Conservation (phyloP, 176 grass and related monocot species). For the Juncus inflexus region DNA sequence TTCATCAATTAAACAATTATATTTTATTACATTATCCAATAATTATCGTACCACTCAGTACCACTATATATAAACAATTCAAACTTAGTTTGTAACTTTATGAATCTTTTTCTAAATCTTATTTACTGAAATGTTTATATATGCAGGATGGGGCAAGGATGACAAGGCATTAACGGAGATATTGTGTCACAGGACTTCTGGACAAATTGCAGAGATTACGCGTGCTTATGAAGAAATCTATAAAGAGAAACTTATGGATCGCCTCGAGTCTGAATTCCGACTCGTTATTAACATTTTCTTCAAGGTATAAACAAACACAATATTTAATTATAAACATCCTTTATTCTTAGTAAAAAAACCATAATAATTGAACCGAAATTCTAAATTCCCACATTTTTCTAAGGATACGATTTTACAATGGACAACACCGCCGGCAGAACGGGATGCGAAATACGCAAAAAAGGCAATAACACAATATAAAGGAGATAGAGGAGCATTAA, state of each 20-base stretch:
- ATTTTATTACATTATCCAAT: background rate
- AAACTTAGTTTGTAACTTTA: background rate
- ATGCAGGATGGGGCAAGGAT: slow-evolving; percentile 70
- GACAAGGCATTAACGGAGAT: slow-evolving; percentile 75
- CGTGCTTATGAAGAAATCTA: slow-evolving; percentile 53
- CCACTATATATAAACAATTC: background rate
- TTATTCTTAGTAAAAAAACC: background rate
- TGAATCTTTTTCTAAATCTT: background rate
- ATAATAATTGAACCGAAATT: background rate
- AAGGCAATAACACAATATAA: slow-evolving; percentile 52
- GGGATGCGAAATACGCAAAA: slow-evolving; percentile 66
- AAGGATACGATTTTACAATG: slow-evolving; percentile 86
- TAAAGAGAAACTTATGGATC: slow-evolving; percentile 48
- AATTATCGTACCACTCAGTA: background rate
- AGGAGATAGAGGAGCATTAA: slow-evolving; percentile 35
- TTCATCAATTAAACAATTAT: slow-evolving; percentile 13
- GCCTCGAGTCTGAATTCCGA: slow-evolving; percentile 65
- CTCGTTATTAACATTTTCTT: slow-evolving; percentile 51
- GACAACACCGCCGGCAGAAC: slow-evolving; percentile 60
- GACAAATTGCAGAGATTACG: slow-evolving; percentile 59
- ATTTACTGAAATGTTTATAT: background rate
- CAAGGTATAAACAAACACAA: background rate
- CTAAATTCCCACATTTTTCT: background rate
- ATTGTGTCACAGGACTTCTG: slow-evolving; percentile 63
- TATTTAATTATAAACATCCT: background rate